Evolutionary conservation across 2,329 filamentous ascomycete genomes (phyloP), one percentile per base, ranked within the genome.

Genomic region (Colletotrichum eleusines): DNA sequence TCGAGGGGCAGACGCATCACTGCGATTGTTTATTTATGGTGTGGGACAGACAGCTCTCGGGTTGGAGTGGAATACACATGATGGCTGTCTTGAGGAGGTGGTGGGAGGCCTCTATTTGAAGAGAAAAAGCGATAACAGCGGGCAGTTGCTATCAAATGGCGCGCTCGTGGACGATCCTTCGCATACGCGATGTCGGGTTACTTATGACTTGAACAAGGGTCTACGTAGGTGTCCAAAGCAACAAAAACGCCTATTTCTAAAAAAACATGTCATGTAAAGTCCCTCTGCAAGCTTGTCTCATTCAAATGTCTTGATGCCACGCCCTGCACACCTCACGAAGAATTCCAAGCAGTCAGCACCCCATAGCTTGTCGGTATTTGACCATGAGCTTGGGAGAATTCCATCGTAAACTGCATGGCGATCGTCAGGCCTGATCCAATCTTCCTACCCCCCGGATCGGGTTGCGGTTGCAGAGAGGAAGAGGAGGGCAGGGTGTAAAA

Each of bases 1-100:
- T 48, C 40, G 64, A 71, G 53, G 68, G 60, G 58, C 68, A 68
- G 64, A 68, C 64, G 64, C 58, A 63, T 51, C 23, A n/a, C 46
- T 68, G 68, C 68, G 51, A 63, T 61, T 67, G 46, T 61, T 61
- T 46, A 31, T 55, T 63, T 69, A 59, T 26, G 31, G 18, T 40
- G 40, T 44, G 50, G 42, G 33, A 28, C 12, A 44, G 55, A 26
- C 5, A 57, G 12, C 7, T 42, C n/a, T n/a, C 48, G 48, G 40
- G n/a, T 16, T 20, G 53, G 59, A 12, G 14, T 33, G 42, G 23
- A 26, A 54, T 23, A 69, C 38, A 65, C 48, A 66, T 66, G 61
- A 61, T 2, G 57, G 61, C 40, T 53, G n/a, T 38, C 33, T 18
- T 3, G 9, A 5, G 3, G 42, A 42, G 40, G 40, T 11, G 40